Evolutionary conservation across 2,329 filamentous ascomycete species (phyloP), one percentile per base, ranked within the genome.

Genomic region (Podosphaera fusca): DNA sequence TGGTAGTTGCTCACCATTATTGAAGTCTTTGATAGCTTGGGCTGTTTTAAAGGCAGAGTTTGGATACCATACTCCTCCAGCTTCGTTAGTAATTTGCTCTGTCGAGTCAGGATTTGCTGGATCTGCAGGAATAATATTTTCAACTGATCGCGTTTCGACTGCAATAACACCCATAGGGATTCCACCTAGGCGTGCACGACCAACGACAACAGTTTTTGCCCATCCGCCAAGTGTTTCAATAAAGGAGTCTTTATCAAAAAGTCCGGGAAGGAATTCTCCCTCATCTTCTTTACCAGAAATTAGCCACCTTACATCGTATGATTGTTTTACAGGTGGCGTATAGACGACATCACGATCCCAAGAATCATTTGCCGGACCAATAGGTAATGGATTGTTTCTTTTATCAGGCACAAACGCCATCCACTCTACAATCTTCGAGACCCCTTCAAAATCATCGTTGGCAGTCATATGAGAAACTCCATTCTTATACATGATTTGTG

Each of bases 401-500:
- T 90, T 90, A 72, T 96, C 90, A 33, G 92, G 92, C 35, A 98
- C 85, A 67, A 88, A 98, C 1, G 90, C 92, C 77, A 98, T 81
- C 92, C 92, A 98, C 69, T 94, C 85, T 55, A 96, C 87, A 68
- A 98, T 96, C 78, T 94, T 94, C 66, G 86, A 88, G 30, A 98
- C 86, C 79, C 92, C 92, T 67, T 90, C 89, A 66, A 98, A 96
- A 74, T 98, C 92, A 67, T 98, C 90, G 64, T 84, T 85, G 66
- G 92, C 92, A 63, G 90, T 95, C 86, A 96, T 90, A 75, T 98
- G 92, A 30, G 92, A 96, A 47, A 98, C 92, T 80, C 92, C 92
- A 70, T 98, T 98, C 74, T 87, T 89, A 81, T 98, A 96, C 92
- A 98, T 98, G 78, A 98, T 98, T 73, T 98, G 92, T n/a, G 92